phyloP scores from a whole-genome alignment of 768 basidiomycete genomes.

The Kwoniella heveanensis region DNA sequence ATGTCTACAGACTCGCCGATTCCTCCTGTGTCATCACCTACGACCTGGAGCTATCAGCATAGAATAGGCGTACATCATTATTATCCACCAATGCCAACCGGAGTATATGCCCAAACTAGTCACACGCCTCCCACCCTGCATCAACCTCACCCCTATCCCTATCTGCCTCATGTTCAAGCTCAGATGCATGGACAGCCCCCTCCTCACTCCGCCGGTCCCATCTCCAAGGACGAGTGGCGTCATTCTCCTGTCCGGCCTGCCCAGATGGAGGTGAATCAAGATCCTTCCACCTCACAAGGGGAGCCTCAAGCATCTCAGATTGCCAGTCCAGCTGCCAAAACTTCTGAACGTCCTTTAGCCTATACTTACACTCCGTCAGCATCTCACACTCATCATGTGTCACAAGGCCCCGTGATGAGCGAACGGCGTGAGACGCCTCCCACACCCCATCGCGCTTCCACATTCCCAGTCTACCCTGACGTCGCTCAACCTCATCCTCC shows the following conservation, averaged over 20 bases:
- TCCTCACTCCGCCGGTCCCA: neutral
- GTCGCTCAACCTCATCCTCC: neutral
- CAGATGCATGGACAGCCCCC: neutral
- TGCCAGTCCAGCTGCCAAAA: too few relatives aligned
- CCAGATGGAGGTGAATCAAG: too few relatives aligned
- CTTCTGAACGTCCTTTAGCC: too few relatives aligned
- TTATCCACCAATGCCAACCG: neutral
- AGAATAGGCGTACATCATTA: neutral
- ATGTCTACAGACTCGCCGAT: too few relatives aligned
- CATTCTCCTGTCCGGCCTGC: too few relatives aligned
- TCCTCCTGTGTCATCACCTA: too few relatives aligned
- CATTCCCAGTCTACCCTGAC: neutral
- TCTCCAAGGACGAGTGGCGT: neutral
- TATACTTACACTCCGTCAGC: too few relatives aligned
- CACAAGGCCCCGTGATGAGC: too few relatives aligned
- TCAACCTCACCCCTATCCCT: neutral
- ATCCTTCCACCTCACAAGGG: too few relatives aligned
- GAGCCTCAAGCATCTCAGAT: too few relatives aligned
- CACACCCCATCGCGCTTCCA: neutral
- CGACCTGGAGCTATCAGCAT: neutral
- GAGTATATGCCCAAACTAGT: neutral
- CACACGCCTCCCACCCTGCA: neutral
- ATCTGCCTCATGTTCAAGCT: neutral
- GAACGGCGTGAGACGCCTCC: too few relatives aligned
- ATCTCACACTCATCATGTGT: too few relatives aligned